These are phyloP conservation scores for Dionaea muscipula DNA, from an alignment of 179 eudicot genomes.

Conservation along the genomic window DNA sequence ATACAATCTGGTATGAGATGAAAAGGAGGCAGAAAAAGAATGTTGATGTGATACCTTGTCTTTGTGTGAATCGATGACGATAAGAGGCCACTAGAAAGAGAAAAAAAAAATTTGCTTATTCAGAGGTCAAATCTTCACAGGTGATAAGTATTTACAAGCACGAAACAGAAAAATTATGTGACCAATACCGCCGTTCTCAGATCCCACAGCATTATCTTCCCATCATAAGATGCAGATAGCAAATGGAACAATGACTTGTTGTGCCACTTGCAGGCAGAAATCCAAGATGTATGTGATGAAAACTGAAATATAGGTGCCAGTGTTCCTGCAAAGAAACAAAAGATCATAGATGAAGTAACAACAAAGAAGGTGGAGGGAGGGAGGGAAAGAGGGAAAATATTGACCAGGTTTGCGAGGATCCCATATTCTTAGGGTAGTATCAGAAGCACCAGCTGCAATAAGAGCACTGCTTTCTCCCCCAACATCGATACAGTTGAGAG, in stretches of 20 bases:
- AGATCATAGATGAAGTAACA: not conserved
- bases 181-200: slow-evolving; percentile 71
- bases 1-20: not conserved
- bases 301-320: slow-evolving; percentile 75
- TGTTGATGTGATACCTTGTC: slow-evolving; percentile 48
- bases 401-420: slow-evolving; percentile 98
- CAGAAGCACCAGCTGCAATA: slow-evolving; percentile 84
- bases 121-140: not conserved
- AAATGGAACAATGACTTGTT: slow-evolving; percentile 73
- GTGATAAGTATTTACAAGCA: not conserved
- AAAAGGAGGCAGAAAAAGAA: not conserved
- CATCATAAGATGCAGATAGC: slow-evolving; percentile 77
- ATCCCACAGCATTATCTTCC: slow-evolving; percentile 95
- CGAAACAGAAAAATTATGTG: not conserved
- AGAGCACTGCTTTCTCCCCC: slow-evolving; percentile 89
- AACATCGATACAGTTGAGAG: slow-evolving; percentile 62
- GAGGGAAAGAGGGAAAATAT: too few relatives aligned
- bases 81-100: slow-evolving; percentile 64
- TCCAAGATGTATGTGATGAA: slow-evolving; percentile 83
- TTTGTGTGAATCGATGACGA: slow-evolving; percentile 62
- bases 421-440: slow-evolving; percentile 79
- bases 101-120: not conserved
- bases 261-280: slow-evolving; percentile 92
- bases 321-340: slow-evolving; percentile 37
- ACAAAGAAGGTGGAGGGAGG: too few relatives aligned